Percentiles rank a stretch among this genome's conserved stretches.
These are phyloP conservation scores for Dysphania ambrosioides DNA, from an alignment of 148 eudicot genomes.

Conservation along the genomic window DNA sequence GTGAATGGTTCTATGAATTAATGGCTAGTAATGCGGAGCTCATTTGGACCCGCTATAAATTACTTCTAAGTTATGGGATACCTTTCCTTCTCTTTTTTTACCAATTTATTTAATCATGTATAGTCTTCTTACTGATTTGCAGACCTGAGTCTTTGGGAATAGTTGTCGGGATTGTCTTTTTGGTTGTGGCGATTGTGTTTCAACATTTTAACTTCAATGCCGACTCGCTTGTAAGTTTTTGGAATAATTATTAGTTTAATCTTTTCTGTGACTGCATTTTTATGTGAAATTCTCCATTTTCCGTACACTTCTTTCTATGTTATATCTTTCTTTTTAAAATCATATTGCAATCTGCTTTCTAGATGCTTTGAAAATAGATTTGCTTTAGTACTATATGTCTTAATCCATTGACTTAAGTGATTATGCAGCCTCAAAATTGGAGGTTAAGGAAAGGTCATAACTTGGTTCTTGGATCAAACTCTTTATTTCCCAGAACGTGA, in stretches of 20 bases:
- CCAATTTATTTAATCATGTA: not conserved
- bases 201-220: slow-evolving; percentile 82
- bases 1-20: not conserved
- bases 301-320: not conserved
- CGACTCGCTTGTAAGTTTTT: slow-evolving; percentile 70
- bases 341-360: not conserved
- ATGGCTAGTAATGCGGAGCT: not conserved
- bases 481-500: not conserved
- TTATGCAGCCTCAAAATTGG: not conserved
- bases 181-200: slow-evolving; percentile 73
- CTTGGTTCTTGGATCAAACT: not conserved
- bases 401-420: not conserved
- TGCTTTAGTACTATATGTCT: not conserved
- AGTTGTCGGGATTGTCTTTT: slow-evolving; percentile 81
- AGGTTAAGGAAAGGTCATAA: not conserved
- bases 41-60: not conserved
- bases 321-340: not conserved
- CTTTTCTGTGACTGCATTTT: not conserved
- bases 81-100: not conserved
- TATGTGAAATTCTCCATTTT: not conserved
- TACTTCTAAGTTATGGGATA: not conserved
- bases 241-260: not conserved
- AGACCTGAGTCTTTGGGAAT: slow-evolving; percentile 96
- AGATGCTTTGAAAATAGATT: not conserved
- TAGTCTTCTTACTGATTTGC: slow-evolving; percentile 42